Conservation (phyloP, 1,284 basidiomycete genomes). For the Cryptococcus maquisensis region DNA sequence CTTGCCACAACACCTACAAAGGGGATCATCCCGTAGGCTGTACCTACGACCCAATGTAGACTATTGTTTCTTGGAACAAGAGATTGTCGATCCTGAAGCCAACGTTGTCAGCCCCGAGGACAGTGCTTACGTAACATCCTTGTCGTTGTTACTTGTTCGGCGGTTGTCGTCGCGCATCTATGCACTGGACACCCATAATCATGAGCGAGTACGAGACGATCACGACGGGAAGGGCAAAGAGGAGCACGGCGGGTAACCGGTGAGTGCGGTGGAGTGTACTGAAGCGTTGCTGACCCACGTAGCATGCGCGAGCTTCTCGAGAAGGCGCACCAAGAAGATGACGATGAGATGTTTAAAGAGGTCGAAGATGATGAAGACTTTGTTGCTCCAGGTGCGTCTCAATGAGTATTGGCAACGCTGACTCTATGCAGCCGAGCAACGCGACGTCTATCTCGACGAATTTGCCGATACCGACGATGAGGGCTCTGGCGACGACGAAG, state of each 20-base stretch:
- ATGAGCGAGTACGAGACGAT: slow-evolving; percentile 30
- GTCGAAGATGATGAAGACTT: slow-evolving; percentile 45
- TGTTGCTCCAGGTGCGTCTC: slow-evolving; percentile 34
- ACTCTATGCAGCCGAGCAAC: slow-evolving; percentile 26
- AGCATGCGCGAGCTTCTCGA: slow-evolving; percentile 48
- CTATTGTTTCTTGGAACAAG: too few species aligned
- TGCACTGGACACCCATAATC: too few species aligned
- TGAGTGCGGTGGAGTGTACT: slow-evolving; percentile 7
- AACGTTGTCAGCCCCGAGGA: too few species aligned
- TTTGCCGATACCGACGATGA: slow-evolving; percentile 48
- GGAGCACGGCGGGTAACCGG: slow-evolving; percentile 47
- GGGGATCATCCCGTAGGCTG: too few species aligned
- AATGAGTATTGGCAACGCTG: not conserved
- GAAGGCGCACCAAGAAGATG: slow-evolving; percentile 43
- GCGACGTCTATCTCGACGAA: slow-evolving; percentile 44
- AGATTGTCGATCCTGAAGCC: too few species aligned
- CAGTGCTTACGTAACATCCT: too few species aligned
- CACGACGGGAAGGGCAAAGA: slow-evolving; percentile 36
- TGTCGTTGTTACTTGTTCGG: too few species aligned
- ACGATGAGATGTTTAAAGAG: slow-evolving; percentile 42
- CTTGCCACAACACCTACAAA: too few species aligned
- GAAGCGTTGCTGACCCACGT: not conserved
- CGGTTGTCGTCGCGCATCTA: too few species aligned
- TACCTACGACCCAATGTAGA: too few species aligned
- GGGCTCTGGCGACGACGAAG: slow-evolving; percentile 36